Conservation (phyloP, 176 grass and related monocot species). For the Dendrocalamus sinicus region DNA sequence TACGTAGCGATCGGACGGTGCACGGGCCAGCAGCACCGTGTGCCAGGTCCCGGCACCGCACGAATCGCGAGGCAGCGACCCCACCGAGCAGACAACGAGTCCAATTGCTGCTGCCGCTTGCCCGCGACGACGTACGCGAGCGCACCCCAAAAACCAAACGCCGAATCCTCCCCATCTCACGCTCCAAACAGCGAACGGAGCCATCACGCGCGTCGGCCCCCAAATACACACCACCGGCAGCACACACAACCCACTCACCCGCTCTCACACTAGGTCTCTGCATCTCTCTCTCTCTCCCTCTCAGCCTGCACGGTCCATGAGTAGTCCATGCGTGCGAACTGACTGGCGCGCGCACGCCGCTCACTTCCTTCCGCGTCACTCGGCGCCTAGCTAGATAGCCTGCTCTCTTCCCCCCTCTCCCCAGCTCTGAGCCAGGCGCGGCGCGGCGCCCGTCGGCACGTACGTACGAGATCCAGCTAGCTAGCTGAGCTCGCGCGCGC, state of each 20-base stretch:
- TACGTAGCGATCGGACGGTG: neutral
- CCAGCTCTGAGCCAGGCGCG: neutral
- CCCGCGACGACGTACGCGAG: neutral
- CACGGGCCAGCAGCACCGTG: neutral
- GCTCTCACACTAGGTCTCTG: too few relatives aligned
- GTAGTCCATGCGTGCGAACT: slow-evolving; percentile 38
- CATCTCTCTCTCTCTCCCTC: neutral
- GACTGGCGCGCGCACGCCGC: slow-evolving; percentile 9
- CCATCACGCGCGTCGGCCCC: slow-evolving; percentile 7
- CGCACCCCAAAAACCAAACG: neutral
- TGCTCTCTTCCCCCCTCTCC: neutral
- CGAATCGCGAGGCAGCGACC: slow-evolving; percentile 24
- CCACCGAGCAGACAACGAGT: slow-evolving; percentile 19
- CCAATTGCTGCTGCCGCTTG: slow-evolving; percentile 35
- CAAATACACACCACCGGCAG: neutral
- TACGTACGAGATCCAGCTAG: neutral
- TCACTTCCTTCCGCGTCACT: neutral
- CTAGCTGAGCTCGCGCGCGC: neutral
- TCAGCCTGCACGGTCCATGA: neutral
- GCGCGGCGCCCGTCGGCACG: neutral
- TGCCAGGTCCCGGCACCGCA: neutral
- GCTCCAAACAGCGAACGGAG: slow-evolving; percentile 39
- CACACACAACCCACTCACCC: too few relatives aligned
- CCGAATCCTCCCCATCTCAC: neutral
- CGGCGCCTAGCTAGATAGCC: neutral